phyloP scores from a whole-genome alignment of 2,329 filamentous ascomycete species.

The Paecilomyces fulvus region DNA sequence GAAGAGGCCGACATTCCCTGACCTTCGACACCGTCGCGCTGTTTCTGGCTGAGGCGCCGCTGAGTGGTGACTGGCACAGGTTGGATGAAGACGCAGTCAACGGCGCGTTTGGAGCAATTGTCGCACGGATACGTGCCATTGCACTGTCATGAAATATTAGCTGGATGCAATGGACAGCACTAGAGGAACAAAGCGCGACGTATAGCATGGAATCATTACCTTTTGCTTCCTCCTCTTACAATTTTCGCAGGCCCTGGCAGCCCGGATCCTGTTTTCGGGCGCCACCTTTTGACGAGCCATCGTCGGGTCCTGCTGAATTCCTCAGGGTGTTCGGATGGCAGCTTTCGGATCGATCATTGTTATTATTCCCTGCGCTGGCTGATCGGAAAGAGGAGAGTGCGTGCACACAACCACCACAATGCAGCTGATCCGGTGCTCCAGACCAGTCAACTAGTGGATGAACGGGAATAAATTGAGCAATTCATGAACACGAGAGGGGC shows the following conservation, averaged over 20 bases:
- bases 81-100: constrained; percentile 40
- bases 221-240: constrained; percentile 62
- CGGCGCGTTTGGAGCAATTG: constrained; percentile 48
- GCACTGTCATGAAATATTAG: constrained; percentile 37
- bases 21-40: background rate
- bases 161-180: background rate
- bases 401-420: background rate
- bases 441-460: background rate
- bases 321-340: background rate
- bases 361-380: background rate
- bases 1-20: background rate
- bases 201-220: constrained; percentile 28
- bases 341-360: background rate
- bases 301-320: background rate
- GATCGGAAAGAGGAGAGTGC: background rate
- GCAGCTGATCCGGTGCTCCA: background rate
- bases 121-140: constrained; percentile 51
- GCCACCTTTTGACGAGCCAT: constrained; percentile 50
- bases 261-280: constrained; percentile 54
- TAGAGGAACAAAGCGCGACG: background rate
- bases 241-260: constrained; percentile 54
- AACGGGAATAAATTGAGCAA: background rate
- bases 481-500: background rate
- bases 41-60: background rate
- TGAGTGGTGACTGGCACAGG: constrained; percentile 26